These are phyloP conservation scores for Podospora comata DNA, from an alignment of 495 filamentous ascomycete genomes.

Conservation along the genomic window DNA sequence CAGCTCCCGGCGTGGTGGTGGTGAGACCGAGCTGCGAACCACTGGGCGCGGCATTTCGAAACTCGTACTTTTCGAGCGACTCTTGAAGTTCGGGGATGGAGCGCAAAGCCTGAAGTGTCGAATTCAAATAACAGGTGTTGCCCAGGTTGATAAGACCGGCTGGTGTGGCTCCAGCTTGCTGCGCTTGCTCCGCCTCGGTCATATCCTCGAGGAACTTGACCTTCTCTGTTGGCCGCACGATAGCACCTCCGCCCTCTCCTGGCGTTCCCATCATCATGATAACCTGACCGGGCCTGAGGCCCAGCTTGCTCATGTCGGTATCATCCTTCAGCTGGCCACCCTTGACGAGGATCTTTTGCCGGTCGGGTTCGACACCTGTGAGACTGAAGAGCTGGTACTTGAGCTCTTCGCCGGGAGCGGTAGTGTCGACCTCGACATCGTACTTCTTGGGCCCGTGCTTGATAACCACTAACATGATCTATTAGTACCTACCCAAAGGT, in stretches of 20 bases:
- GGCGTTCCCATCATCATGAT: constrained; percentile 99
- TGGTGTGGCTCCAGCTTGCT: constrained; percentile 75
- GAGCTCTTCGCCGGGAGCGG: constrained; percentile 83
- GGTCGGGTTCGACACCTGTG: constrained; percentile 91
- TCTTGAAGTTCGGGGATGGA: constrained; percentile 88
- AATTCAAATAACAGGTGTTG: constrained; percentile 98
- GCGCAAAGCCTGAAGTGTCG: constrained; percentile 84
- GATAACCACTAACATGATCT: constrained; percentile 64
- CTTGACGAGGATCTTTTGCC: constrained; percentile 93
- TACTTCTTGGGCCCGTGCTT: constrained; percentile 94
- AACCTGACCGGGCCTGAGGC: constrained; percentile 76
- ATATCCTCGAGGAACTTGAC: constrained; percentile 94
- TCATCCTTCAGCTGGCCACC: constrained; percentile 96
- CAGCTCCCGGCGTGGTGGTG: constrained; percentile 44
- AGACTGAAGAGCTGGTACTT: constrained; percentile 94
- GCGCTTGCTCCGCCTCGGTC: constrained; percentile 90
- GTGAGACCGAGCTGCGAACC: not conserved
- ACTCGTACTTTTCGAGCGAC: constrained; percentile 67
- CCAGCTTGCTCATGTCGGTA: constrained; percentile 74
- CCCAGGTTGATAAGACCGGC: constrained; percentile 90
- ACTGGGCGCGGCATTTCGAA: constrained; percentile 27
- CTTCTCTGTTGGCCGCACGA: constrained; percentile 74
- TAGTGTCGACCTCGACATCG: constrained; percentile 84
- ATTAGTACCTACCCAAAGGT: not conserved
- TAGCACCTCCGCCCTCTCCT: constrained; percentile 54